Evolutionary conservation across 306 rosid species (phyloP).

Genomic region (Styphnolobium japonicum): DNA sequence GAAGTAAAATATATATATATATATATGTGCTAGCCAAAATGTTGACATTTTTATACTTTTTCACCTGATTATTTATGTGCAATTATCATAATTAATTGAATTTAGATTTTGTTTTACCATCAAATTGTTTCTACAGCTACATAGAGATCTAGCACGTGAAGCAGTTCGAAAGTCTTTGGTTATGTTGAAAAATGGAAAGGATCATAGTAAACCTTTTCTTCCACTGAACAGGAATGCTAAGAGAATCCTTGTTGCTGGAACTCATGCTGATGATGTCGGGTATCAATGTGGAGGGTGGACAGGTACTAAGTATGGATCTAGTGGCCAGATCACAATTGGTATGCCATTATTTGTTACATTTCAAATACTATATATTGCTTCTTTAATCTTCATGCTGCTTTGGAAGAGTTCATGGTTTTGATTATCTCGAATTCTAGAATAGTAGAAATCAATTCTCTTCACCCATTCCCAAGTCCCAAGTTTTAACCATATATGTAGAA

Average conservation of each 20-base stretch:
- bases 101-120: neutral
- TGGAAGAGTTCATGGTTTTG: too few species aligned
- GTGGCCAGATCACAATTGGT: constrained; percentile 74
- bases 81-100: neutral
- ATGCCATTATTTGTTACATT: too few species aligned
- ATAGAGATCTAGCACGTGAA: constrained; percentile 82
- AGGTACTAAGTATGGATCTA: constrained; percentile 51
- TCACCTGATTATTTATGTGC: neutral
- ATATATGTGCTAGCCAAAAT: neutral
- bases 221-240: constrained; percentile 67
- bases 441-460: neutral
- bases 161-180: constrained; percentile 87
- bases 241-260: constrained; percentile 75
- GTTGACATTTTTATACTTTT: neutral
- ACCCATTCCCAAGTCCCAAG: neutral
- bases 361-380: too few species aligned
- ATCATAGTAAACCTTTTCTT: constrained; percentile 61
- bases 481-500: neutral
- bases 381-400: too few species aligned
- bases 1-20: neutral
- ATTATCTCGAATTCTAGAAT: neutral
- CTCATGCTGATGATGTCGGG: constrained; percentile 83
- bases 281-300: constrained; percentile 97
- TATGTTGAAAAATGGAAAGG: constrained; percentile 81
- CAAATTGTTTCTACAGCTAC: constrained; percentile 45